phyloP scores from a whole-genome alignment of 768 basidiomycete genomes.

The Tulasnella sp. region DNA sequence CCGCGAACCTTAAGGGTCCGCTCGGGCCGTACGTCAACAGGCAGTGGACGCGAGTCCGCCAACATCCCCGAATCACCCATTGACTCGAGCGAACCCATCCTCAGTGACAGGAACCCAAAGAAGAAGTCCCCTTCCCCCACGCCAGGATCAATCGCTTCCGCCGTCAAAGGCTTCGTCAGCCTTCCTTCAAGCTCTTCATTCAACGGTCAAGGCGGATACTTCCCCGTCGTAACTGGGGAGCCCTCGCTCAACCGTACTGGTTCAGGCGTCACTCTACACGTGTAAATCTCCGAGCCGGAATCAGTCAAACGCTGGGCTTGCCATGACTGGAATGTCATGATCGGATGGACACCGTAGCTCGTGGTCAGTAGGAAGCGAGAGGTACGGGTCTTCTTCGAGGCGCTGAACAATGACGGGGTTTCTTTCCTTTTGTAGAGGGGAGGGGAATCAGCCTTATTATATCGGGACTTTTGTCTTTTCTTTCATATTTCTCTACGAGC shows the following conservation, averaged over 20 bases:
- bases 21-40: too few species aligned
- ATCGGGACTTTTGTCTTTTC: too few species aligned
- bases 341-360: too few species aligned
- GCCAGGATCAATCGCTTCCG: constrained; percentile 2
- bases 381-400: too few species aligned
- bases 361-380: too few species aligned
- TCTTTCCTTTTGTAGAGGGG: too few species aligned
- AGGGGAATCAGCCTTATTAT: too few species aligned
- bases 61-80: constrained; percentile 8
- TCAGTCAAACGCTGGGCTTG: not conserved
- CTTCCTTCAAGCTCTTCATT: not conserved
- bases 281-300: not conserved
- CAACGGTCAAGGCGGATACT: not conserved
- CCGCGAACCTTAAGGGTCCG: too few species aligned
- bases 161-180: not conserved
- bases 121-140: constrained; percentile 3
- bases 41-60: not conserved
- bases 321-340: too few species aligned
- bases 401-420: too few species aligned
- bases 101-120: not conserved
- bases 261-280: not conserved
- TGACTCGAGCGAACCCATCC: not conserved
- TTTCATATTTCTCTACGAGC: too few species aligned
- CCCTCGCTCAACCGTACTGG: not conserved
- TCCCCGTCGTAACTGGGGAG: too few species aligned